Conservation (phyloP, 176 grass and related monocot species). For the Oryza nivara region DNA sequence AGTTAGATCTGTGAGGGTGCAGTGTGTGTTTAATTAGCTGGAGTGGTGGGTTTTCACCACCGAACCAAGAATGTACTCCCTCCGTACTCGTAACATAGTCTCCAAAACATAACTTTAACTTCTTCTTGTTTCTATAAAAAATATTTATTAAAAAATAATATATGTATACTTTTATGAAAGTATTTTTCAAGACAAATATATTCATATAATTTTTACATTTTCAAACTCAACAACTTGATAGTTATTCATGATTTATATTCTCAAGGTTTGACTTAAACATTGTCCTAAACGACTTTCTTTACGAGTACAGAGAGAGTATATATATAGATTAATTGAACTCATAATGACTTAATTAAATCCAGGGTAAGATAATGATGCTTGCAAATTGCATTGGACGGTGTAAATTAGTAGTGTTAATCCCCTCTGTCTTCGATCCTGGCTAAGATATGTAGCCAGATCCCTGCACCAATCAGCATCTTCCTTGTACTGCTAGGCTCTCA, state of each 20-base stretch:
- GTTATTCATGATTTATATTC: too few species aligned
- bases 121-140: too few species aligned
- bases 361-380: constrained; percentile 1
- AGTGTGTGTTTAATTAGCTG: background rate
- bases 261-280: too few species aligned
- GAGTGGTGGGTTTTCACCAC: background rate
- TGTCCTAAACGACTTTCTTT: too few species aligned
- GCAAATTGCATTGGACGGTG: background rate
- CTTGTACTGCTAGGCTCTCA: background rate
- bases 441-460: constrained; percentile 39
- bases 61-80: background rate
- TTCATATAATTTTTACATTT: too few species aligned
- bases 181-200: too few species aligned
- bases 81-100: too few species aligned
- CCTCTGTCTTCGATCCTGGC: constrained; percentile 15
- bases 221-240: too few species aligned
- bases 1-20: background rate
- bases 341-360: background rate
- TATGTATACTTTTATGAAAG: too few species aligned
- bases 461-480: constrained; percentile 8
- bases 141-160: too few species aligned
- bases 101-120: too few species aligned
- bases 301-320: too few species aligned
- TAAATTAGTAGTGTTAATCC: constrained; percentile 16
- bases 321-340: background rate